phyloP scores from a whole-genome alignment of 352 stramenopile species.

The Pythium dissotocum region DNA sequence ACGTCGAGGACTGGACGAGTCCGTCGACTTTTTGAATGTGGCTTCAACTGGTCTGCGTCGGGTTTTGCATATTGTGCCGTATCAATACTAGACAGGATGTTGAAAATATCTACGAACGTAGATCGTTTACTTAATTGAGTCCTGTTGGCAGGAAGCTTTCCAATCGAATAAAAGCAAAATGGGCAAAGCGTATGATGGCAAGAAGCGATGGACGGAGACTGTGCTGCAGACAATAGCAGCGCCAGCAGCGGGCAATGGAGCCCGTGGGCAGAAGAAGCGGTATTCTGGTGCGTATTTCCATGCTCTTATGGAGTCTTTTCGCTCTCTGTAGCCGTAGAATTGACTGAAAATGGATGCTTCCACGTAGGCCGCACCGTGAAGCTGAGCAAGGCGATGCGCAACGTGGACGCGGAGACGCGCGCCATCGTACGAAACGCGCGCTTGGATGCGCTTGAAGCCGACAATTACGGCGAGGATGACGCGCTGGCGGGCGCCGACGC shows the following conservation, averaged over 20 bases:
- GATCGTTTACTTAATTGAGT: conserved; percentile 6
- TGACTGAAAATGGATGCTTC: background rate
- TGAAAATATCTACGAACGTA: conserved; percentile 5
- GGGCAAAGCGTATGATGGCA: conserved; percentile 79
- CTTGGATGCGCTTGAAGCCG: conserved; percentile 85
- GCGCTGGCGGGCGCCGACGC: conserved; percentile 45
- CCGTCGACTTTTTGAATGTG: conserved; percentile 22
- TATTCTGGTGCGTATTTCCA: conserved; percentile 47
- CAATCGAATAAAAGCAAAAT: conserved; percentile 31
- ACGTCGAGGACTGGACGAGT: conserved; percentile 34
- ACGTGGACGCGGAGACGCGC: conserved; percentile 82
- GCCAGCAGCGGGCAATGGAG: conserved; percentile 3
- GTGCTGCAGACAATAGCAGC: conserved; percentile 50
- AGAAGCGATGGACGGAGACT: conserved; percentile 86
- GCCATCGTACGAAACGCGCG: conserved; percentile 82
- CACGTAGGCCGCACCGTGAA: conserved; percentile 63
- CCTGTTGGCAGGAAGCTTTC: background rate
- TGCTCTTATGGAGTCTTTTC: background rate
- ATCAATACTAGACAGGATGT: background rate
- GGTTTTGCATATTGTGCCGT: background rate
- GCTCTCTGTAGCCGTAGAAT: conserved; percentile 6
- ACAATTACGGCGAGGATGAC: conserved; percentile 84
- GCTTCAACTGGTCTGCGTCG: conserved; percentile 1
- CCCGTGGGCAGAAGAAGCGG: conserved; percentile 46
- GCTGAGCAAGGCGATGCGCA: conserved; percentile 82